Conservation (phyloP, 306 rosid species). For the Cucurbita pepo region DNA sequence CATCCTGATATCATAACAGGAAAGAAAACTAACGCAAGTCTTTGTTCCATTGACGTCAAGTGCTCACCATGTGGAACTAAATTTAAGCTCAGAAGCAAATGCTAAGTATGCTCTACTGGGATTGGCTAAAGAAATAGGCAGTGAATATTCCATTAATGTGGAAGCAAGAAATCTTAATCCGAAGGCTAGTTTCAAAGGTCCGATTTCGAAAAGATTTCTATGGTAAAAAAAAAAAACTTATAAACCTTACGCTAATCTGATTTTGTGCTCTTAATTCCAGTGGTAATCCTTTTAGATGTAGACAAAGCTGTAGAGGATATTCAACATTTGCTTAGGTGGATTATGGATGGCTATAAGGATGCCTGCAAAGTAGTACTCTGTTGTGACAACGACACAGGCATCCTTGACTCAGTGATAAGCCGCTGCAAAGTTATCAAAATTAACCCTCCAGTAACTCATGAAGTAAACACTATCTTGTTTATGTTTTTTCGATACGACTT, state of each 20-base stretch:
- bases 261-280: conserved; percentile 26
- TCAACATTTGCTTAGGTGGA: conserved; percentile 80
- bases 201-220: conserved; percentile 1
- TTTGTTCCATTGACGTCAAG: conserved; percentile 59
- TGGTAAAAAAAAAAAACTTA: neutral
- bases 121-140: conserved; percentile 56
- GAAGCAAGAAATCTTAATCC: conserved; percentile 44
- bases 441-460: conserved; percentile 51
- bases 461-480: conserved; percentile 29
- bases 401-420: conserved; percentile 42
- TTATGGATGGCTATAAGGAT: conserved; percentile 63
- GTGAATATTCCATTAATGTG: conserved; percentile 34
- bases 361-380: conserved; percentile 54
- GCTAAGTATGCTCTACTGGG: conserved; percentile 76
- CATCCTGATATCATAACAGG: conserved; percentile 30
- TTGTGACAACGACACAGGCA: conserved; percentile 45
- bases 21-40: conserved; percentile 41
- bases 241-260: conserved; percentile 6
- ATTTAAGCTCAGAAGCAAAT: conserved; percentile 47
- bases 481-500: neutral
- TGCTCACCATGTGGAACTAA: conserved; percentile 63
- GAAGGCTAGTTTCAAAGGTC: conserved; percentile 60
- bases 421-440: conserved; percentile 40
- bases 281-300: conserved; percentile 50
- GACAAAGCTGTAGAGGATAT: conserved; percentile 56